These are phyloP conservation scores for Linnemannia schmuckeri DNA, from an alignment of 192 early-diverging fungal genomes.

Conservation along the genomic window DNA sequence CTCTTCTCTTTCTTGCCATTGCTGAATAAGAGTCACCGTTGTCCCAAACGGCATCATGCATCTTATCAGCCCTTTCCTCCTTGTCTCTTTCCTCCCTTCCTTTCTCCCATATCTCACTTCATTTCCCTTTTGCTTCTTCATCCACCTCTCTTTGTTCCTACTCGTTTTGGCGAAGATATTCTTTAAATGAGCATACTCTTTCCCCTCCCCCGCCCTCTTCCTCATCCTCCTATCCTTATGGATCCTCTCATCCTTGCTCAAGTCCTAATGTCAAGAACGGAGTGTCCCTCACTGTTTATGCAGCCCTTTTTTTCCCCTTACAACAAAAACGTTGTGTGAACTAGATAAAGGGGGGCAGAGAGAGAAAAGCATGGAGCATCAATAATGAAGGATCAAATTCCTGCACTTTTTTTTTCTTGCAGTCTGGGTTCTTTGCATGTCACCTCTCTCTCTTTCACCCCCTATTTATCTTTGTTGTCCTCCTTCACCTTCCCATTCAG, in stretches of 20 bases:
- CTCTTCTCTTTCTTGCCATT: neutral
- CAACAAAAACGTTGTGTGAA: conserved; percentile 1
- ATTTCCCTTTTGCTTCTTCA: neutral
- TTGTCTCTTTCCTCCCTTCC: neutral
- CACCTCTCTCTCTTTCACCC: neutral
- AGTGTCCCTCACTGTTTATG: neutral
- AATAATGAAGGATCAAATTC: neutral
- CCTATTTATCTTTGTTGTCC: neutral
- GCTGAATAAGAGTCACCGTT: neutral
- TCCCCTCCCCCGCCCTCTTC: neutral
- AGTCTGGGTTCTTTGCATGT: neutral
- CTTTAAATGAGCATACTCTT: neutral
- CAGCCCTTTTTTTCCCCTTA: neutral
- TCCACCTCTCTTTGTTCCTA: neutral
- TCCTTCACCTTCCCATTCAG: neutral
- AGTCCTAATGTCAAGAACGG: neutral
- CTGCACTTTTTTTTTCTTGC: conserved; percentile 11
- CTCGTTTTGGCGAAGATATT: too few relatives aligned
- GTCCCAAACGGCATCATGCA: neutral
- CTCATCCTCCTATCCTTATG: neutral
- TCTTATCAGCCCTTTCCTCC: neutral
- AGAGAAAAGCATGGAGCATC: neutral
- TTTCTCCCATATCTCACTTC: neutral
- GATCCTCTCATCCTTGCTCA: neutral
- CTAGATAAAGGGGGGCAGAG: neutral